Base-by-base conservation (phyloP, 148 eudicot genomes). In the Spergularia bocconei region DNA sequence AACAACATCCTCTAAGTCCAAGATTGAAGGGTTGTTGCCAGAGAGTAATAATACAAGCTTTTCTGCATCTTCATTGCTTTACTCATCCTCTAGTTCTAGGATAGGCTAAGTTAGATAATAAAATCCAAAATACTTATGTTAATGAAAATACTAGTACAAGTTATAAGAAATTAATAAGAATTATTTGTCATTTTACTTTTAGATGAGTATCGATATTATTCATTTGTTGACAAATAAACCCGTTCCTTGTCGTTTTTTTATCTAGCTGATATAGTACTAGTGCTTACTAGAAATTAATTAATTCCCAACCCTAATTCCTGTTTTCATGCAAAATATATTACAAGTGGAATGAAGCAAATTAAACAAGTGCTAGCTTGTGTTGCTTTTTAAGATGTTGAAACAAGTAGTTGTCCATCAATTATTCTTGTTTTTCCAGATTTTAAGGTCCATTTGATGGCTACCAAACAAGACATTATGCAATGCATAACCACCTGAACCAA, bases 61-160 rank as follows among this genome's bases (percentile, higher is more conserved):
- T 80, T 88, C 95, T 6, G 87, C 85, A 14, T 85, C 95, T 70
- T 88, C 91, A n/a, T 84, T 88, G 85, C 89, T 90, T 20, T 85
- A 88, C 81, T 87, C 95, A 66, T 77, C 86, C 61, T 82, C 86
- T 44, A 69, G 73, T 75, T 77, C 72, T 71, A 85, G 77, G 72
- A 72, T 71, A 85, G 77, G 72, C 53, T 69, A 69, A 56, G 77
- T 67, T 77, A 75, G 36, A 50, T 1, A 14, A 19, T 57, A 55
- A 29, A 25, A 1, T 13, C 60, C 14, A 1, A 9, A 55, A 23
- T 41, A 8, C 8, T 44, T 38, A 8, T 44, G 15, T 15, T 39
- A 23, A 4, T 74, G 60, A 41, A 38, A 41, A 20, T 29, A 17
- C 11, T 44, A 14, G 21, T 23, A 60, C 16, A 54, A 13, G 47